Percentiles rank a stretch among this genome's conserved stretches.
phyloP scores from a whole-genome alignment of 2,329 filamentous ascomycete species.

The Pseudocercospora eumusae region DNA sequence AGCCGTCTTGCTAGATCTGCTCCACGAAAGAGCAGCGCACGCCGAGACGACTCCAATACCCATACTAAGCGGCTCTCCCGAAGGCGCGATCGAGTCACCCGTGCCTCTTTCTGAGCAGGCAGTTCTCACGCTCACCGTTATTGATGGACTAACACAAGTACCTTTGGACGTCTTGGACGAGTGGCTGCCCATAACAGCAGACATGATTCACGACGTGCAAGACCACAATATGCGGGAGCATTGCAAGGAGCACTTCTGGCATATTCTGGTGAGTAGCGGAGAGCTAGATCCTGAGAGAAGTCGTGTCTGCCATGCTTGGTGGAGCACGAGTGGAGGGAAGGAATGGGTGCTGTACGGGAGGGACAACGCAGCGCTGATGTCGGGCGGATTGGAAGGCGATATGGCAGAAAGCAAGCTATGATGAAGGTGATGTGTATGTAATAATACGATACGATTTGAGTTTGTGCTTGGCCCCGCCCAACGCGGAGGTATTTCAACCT shows the following conservation, averaged over 20 bases:
- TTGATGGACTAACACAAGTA: slow-evolving; percentile 77
- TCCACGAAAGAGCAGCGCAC: slow-evolving; percentile 64
- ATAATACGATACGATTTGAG: background rate
- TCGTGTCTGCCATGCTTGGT: slow-evolving; percentile 79
- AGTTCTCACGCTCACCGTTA: slow-evolving; percentile 71
- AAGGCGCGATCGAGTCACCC: slow-evolving; percentile 26
- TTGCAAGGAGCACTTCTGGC: slow-evolving; percentile 74
- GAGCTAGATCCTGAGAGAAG: slow-evolving; percentile 88
- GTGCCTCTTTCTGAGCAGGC: slow-evolving; percentile 71
- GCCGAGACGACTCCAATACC: slow-evolving; percentile 51
- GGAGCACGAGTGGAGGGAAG: slow-evolving; percentile 67
- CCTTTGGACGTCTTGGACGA: slow-evolving; percentile 71
- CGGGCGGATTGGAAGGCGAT: slow-evolving; percentile 45
- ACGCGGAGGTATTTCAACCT: background rate
- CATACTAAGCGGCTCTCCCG: slow-evolving; percentile 43
- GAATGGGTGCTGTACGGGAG: slow-evolving; percentile 57
- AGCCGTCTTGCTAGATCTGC: slow-evolving; percentile 76
- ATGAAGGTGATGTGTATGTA: slow-evolving; percentile 1
- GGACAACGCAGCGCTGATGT: slow-evolving; percentile 51
- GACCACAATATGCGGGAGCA: slow-evolving; percentile 63
- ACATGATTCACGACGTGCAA: slow-evolving; percentile 64
- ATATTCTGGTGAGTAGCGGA: slow-evolving; percentile 69
- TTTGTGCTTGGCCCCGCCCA: background rate
- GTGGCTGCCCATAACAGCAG: slow-evolving; percentile 74
- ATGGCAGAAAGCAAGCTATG: slow-evolving; percentile 24